These are phyloP conservation scores for Hymenoscyphus scutula DNA, from an alignment of 2,329 filamentous ascomycete genomes.

Conservation along the genomic window DNA sequence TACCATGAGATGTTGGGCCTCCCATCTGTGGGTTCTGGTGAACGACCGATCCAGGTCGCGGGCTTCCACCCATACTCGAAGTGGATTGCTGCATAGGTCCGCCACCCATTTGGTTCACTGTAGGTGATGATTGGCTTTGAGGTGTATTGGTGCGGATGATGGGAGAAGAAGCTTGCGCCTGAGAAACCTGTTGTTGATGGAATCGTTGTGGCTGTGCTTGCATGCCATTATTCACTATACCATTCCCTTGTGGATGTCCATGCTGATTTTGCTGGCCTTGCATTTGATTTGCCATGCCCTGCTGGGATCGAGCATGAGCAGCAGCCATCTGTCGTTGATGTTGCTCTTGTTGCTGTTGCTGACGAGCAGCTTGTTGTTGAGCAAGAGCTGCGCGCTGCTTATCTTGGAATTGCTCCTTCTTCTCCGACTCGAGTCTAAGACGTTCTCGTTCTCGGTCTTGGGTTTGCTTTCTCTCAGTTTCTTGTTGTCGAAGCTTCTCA, in stretches of 20 bases:
- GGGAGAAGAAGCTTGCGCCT: constrained; percentile 67
- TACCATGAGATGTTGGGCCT: constrained; percentile 59
- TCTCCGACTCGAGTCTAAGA: constrained; percentile 33
- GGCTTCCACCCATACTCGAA: constrained; percentile 67
- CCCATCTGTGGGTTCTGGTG: constrained; percentile 55
- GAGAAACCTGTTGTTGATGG: constrained; percentile 51
- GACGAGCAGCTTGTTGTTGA: constrained; percentile 39
- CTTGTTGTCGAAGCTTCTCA: constrained; percentile 65
- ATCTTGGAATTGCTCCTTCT: constrained; percentile 35
- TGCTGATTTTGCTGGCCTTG: constrained; percentile 44
- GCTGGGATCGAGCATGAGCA: constrained; percentile 30
- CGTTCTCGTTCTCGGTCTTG: constrained; percentile 48
- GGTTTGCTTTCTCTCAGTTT: constrained; percentile 47
- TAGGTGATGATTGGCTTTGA: constrained; percentile 63
- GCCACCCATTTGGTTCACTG: constrained; percentile 46
- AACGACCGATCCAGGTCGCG: constrained; percentile 64
- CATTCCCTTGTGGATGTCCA: constrained; percentile 44
- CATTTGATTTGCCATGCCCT: constrained; percentile 35
- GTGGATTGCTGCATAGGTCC: constrained; percentile 63
- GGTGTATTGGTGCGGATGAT: constrained; percentile 61
- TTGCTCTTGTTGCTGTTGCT: constrained; percentile 33
- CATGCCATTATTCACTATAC: constrained; percentile 41
- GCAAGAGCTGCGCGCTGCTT: constrained; percentile 40
- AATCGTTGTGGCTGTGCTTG: constrained; percentile 37
- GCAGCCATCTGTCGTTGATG: constrained; percentile 26